Base-by-base conservation (phyloP, 345 rosid species). In the Passiflora organensis region DNA sequence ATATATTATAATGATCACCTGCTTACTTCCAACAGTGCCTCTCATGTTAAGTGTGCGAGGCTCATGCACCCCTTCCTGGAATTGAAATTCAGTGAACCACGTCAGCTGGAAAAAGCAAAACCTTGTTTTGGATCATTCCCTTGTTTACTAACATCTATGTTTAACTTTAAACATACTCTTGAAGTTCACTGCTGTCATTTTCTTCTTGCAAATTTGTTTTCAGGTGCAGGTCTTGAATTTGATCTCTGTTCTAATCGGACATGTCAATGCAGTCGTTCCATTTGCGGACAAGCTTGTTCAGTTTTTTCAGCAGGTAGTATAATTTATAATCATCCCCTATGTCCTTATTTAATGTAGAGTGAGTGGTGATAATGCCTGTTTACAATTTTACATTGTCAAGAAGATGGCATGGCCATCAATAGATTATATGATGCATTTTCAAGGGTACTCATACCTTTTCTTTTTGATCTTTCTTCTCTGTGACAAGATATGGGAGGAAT, bases 211-310 rank as follows among this genome's bases (percentile, higher is more conserved):
- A 2, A 43, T 45, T 55, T 50, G 20, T 44, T 75, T 72, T 59
- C 95, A 93, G 99, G 96, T 93, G 76, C 96, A 89, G 80, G 79
- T 89, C 74, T 74, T 93, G 66, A 81, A 93, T 78, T 80, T 93
- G 75, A 84, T 89, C 56, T 86, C 96, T 55, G 76, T 82, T 64
- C 91, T 93, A 21, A 78, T 93, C 58, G 94, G 87, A 25, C 89
- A 82, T 56, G 86, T 84, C 60, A 72, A 69, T 39, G 89, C 81
- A 75, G 78, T 93, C 70, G 46, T 81, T 73, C 91, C 96, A 50
- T 93, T 73, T 62, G 78, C 89, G 60, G 66, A 76, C 75, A 80
- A 84, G 73, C 72, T 93, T 75, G 80, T 84, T 70, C 83, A 78
- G 19, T 93, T 93, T 77, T 93, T 93, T 68, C 95, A 77, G 57